Evolutionary conservation across 306 rosid species (phyloP), one percentile per base, ranked within the genome.

Genomic region (Hippophae tibetana): DNA sequence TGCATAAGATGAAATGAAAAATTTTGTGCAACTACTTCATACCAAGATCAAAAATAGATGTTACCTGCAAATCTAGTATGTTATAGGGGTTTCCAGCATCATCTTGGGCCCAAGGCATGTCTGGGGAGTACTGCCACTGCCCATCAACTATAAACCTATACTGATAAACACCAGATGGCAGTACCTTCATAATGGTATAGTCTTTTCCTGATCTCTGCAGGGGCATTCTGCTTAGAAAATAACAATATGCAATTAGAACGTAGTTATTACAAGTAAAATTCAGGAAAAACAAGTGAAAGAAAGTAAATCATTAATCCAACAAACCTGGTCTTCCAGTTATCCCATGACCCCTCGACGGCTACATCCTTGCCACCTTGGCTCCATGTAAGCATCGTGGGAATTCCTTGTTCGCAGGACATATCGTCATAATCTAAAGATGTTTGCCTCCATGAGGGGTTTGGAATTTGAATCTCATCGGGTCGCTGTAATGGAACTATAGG

Each of bases 311-410:
- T 23, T 26, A 31, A 31, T 4, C 38, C 38, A 31, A 31, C 38
- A 31, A 31, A 84, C 97, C 94, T 90, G 49, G 95, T 76, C 56
- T 71, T 57, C 97, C 97, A 90, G 74, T 82, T 77, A 79, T 90
- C 94, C 97, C 97, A 90, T 57, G 97, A 86, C 66, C 97, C 97
- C 85, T 90, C 89, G 52, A 86, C 85, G 52, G 72, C 83, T 49
- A 90, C 93, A 62, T 54, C 82, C 67, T 62, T 79, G 61, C 97
- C 95, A 60, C 90, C 97, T 49, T 62, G 80, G 47, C 11, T 77
- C 97, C 97, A 90, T 5, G 90, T 80, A 71, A 90, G 80, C 85
- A 90, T 71, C 40, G 84, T 82, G 8, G 97, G 90, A 58, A 82
- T 68, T 66, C 85, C 97, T 65, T 64, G 87, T 62, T 84, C 86